phyloP scores from a whole-genome alignment of 2,329 filamentous ascomycete genomes.

The Cryphonectria radicalis region DNA sequence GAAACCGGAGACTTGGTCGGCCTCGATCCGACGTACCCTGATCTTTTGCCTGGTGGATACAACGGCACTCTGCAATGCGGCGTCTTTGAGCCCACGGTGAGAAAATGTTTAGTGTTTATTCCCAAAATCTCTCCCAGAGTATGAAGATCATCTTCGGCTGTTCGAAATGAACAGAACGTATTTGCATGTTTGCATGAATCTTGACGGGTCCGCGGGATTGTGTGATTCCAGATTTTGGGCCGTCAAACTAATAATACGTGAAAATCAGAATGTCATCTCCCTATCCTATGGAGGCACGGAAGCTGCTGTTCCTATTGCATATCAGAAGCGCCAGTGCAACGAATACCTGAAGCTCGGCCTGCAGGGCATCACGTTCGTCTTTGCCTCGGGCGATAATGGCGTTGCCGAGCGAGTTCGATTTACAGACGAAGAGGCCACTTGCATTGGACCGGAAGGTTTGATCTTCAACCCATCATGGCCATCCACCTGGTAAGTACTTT shows the following conservation, averaged over 20 bases:
- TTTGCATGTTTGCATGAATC: neutral
- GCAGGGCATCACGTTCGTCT: constrained; percentile 52
- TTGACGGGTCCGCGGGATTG: neutral
- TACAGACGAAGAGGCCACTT: constrained; percentile 6
- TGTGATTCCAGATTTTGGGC: neutral
- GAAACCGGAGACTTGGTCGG: constrained; percentile 49
- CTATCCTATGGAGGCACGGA: constrained; percentile 62
- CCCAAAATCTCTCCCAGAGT: neutral
- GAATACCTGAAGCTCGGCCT: constrained; percentile 58
- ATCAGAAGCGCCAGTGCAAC: constrained; percentile 56
- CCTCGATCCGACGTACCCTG: constrained; percentile 52
- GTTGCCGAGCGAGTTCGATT: constrained; percentile 34
- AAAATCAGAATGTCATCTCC: constrained; percentile 52
- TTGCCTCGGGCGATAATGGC: constrained; percentile 54
- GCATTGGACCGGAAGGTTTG: constrained; percentile 41
- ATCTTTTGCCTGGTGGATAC: constrained; percentile 50
- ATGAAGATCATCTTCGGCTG: neutral
- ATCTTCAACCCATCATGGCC: constrained; percentile 56
- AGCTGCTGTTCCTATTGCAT: constrained; percentile 54
- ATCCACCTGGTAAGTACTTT: constrained; percentile 42
- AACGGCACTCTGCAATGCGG: constrained; percentile 46
- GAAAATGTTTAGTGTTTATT: too few species aligned
- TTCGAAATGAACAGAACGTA: neutral
- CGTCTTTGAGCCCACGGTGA: constrained; percentile 48
- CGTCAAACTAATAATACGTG: neutral